Evolutionary conservation across 2,329 filamentous ascomycete genomes (phyloP), one percentile per base, ranked within the genome.

Genomic region (Cladosporium sp.): DNA sequence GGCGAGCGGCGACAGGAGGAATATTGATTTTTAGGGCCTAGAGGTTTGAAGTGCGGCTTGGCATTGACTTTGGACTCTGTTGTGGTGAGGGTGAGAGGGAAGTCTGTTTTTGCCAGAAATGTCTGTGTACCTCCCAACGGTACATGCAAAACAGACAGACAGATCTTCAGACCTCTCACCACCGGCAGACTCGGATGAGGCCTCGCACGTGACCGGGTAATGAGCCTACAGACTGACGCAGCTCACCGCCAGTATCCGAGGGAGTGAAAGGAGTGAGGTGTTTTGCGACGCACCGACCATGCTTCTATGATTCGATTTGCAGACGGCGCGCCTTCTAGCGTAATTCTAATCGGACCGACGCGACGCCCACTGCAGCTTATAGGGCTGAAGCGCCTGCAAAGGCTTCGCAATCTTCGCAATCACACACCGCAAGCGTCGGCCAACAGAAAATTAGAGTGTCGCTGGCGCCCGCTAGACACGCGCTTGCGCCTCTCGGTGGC

Each of bases 361-460:
- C 11, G 20, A 47, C 34, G 29, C 29, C 19, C 30, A 30, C 30
- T 36, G 36, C 34, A 37, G 30, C 18, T 30, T 7, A 19, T 47
- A 47, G 43, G 43, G 43, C 43, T 47, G 43, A 47, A 39, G 34
- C 3, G n/a, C n/a, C n/a, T n/a, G n/a, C n/a, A n/a, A n/a, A 32
- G 30, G 20, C 34, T 24, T 47, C 11, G 34, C 38, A 9, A 1
- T 9, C 11, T 20, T 41, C 39, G 15, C 43, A 15, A 41, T 32
- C 34, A 15, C 45, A 20, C 18, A 32, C 37, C 18, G 29, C 37
- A 41, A 41, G 45, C 45, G 45, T 17, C 45, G 44, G 37, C 45
- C 45, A 48, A 48, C 45, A 48, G 43, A 47, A n/a, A 48, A 32
- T 40, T 41, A 41, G 45, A 48, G 45, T 48, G 34, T 27, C n/a